Percentiles rank a stretch among this genome's conserved stretches.
phyloP scores from a whole-genome alignment of 495 filamentous ascomycete genomes.

The Penicillium malachiteum region DNA sequence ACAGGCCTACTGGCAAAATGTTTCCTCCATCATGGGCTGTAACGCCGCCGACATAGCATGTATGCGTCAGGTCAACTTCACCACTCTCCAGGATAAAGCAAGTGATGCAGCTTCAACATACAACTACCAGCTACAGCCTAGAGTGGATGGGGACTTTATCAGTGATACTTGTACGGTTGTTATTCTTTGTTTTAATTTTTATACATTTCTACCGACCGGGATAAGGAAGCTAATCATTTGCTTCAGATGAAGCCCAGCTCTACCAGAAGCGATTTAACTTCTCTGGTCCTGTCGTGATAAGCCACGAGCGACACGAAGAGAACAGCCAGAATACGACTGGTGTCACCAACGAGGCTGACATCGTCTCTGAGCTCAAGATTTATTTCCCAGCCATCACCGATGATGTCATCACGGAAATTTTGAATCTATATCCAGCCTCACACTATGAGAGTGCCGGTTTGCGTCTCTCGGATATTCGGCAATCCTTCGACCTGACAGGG shows the following conservation, averaged over 20 bases:
- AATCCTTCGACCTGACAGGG: conserved; percentile 34
- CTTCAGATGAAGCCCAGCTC: conserved; percentile 28
- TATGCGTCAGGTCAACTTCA: not conserved
- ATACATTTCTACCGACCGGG: too few relatives aligned
- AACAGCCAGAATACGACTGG: conserved; percentile 27
- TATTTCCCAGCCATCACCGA: conserved; percentile 38
- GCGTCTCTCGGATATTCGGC: conserved; percentile 33
- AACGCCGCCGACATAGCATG: conserved; percentile 24
- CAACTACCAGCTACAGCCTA: conserved; percentile 35
- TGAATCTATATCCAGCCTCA: conserved; percentile 30
- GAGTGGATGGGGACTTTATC: conserved; percentile 37
- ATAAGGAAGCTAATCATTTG: too few relatives aligned
- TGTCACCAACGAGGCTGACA: conserved; percentile 31
- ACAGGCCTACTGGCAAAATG: conserved; percentile 32
- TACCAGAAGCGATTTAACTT: conserved; percentile 41
- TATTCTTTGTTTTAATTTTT: too few relatives aligned
- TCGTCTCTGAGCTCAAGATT: conserved; percentile 24
- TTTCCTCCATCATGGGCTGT: conserved; percentile 33
- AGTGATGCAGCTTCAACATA: not conserved
- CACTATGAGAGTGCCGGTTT: conserved; percentile 32
- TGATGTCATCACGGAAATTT: conserved; percentile 23
- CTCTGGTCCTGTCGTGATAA: conserved; percentile 32
- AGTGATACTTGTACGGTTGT: conserved; percentile 23
- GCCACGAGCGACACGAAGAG: conserved; percentile 32
- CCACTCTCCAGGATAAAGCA: not conserved